These are phyloP conservation scores for Picea abies DNA, from an alignment of 83 land plant genomes.

Conservation along the genomic window DNA sequence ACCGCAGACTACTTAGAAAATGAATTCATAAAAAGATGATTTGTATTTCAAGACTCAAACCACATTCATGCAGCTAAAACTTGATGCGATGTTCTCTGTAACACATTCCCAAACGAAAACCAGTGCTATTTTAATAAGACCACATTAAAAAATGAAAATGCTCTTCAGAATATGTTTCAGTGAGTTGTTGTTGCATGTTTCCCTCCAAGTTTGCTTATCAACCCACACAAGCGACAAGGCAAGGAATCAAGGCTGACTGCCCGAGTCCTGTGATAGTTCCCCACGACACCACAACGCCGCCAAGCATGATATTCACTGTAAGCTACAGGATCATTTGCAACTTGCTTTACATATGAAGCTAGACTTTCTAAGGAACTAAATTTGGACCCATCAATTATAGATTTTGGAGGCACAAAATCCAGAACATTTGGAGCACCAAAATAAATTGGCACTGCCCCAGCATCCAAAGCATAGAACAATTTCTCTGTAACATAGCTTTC, in stretches of 20 bases:
- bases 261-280: conserved; percentile 71
- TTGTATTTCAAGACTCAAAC: not conserved
- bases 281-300: conserved; percentile 93
- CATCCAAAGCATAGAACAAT: conserved; percentile 90
- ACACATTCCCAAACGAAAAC: not conserved
- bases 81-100: not conserved
- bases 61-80: not conserved
- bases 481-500: conserved; percentile 99
- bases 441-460: conserved; percentile 92
- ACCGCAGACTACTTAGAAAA: not conserved
- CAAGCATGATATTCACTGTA: conserved; percentile 98
- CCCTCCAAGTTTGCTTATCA: conserved; percentile 80
- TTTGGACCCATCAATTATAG: conserved; percentile 84
- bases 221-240: conserved; percentile 90
- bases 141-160: not conserved
- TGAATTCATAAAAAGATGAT: not conserved
- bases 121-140: not conserved
- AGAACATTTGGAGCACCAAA: conserved; percentile 97
- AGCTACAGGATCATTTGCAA: conserved; percentile 88
- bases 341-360: conserved; percentile 74
- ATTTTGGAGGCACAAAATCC: conserved; percentile 94
- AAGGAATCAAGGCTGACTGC: conserved; percentile 88
- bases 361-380: conserved; percentile 64
- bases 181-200: conserved; percentile 40
- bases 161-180: conserved; percentile 3